Base-by-base conservation (phyloP, 176 grass and related monocot species). In the sorghum (Sorghum bicolor) region DNA sequence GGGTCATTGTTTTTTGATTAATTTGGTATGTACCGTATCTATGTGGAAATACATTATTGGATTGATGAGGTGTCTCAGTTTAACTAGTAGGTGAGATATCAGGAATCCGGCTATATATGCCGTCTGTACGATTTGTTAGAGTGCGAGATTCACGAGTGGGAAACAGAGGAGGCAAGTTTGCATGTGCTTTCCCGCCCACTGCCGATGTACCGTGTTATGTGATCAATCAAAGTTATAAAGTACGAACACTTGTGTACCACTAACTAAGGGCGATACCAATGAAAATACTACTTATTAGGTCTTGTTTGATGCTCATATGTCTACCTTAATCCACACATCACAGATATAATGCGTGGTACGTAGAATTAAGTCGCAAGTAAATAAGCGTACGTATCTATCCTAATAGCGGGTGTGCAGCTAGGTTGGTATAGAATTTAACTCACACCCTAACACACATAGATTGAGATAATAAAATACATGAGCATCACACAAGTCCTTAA, bases 131-230 rank as follows among this genome's bases (percentile, higher is more conserved):
- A 71, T 74, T 73, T 76, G 60, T 24, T 29, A 11, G 71, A 74
- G 73, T 58, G 67, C 7, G 44, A 83, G 33, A 63, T 33, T 79
- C 74, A 72, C 43, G 33, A 64, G 58, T 70, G 75, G 78, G 80
- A 75, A 41, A 83, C 67, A 61, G 87, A 83, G 84, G 88, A 76
- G 39, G 69, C 67, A 25, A 73, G 53, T 85, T 78, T 86, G 44
- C 36, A 83, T 87, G 75, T 86, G 74, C 75, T 70, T 76, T 83
- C 84, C 84, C 61, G 74, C 74, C 74, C 79, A 60, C 79, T 15
- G 29, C 78, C 80, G 4, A 68, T 80, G 67, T 90, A 83, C 50
- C 29, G 11, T 20, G 44, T 47, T 37, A 45, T 79, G 70, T 70
- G 79, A 83, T 30, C 70, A 76, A 67, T 37, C 20, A 37, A 37